phyloP scores from a whole-genome alignment of 2,329 filamentous ascomycete genomes.

The Ascochyta lentis region DNA sequence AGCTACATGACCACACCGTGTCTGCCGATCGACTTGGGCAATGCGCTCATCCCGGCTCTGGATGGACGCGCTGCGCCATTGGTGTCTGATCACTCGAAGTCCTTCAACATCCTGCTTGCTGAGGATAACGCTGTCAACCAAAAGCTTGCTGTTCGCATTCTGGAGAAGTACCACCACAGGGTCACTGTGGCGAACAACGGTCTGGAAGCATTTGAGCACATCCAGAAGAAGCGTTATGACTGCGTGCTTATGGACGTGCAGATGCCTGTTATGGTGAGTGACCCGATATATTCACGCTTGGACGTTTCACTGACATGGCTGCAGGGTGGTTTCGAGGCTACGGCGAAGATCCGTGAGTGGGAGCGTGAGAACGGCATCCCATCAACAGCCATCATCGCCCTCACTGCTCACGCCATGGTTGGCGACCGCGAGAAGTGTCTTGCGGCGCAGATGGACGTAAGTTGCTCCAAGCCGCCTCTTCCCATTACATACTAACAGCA shows the following conservation, averaged over 20 bases:
- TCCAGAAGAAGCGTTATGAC: constrained; percentile 91
- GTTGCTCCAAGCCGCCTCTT: constrained; percentile 15
- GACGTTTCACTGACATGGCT: constrained; percentile 45
- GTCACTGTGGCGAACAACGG: constrained; percentile 96
- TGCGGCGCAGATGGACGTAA: constrained; percentile 90
- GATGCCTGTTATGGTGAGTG: constrained; percentile 95
- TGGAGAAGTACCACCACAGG: constrained; percentile 94
- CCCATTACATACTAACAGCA: constrained; percentile 20
- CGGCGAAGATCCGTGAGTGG: constrained; percentile 93
- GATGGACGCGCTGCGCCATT: constrained; percentile 92
- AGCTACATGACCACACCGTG: constrained; percentile 99
- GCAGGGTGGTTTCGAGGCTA: constrained; percentile 94
- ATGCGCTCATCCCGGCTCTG: constrained; percentile 93
- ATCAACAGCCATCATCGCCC: constrained; percentile 91
- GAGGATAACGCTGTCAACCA: constrained; percentile 99
- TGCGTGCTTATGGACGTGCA: constrained; percentile 99
- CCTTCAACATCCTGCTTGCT: constrained; percentile 91
- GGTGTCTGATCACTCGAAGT: constrained; percentile 90
- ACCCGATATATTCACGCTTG: not conserved
- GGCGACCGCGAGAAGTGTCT: constrained; percentile 98
- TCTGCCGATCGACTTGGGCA: constrained; percentile 89
- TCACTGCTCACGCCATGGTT: constrained; percentile 98
- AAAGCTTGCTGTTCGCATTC: constrained; percentile 91
- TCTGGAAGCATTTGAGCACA: constrained; percentile 88
- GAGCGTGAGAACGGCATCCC: constrained; percentile 81